Evolutionary conservation across 371 early-diverging fungal species (phyloP), one percentile per base, ranked within the genome.

Genomic region (Cokeromyces recurvatus): DNA sequence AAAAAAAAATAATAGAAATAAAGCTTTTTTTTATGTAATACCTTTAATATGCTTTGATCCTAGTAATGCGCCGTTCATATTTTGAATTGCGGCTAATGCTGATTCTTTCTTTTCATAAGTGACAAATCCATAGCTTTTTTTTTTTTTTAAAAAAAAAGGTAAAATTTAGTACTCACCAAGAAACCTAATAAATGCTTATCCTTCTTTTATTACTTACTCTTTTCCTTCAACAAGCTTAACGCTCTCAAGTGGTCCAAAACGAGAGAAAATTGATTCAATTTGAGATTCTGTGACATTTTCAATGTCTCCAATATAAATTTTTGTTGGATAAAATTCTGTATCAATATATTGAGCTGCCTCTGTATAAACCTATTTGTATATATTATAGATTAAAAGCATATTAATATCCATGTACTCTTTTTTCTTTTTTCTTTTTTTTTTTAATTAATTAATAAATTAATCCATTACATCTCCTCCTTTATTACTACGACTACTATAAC

Each of bases 171-270:
- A n/a, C n/a, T n/a, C n/a, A n/a, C n/a, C n/a, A n/a, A 12, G 12
- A 25, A n/a, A 8, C 10, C 2, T 2, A n/a, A 41, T 29, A 11
- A 29, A 29, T 29, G 29, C 29, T 29, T 29, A 29, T 4, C 35
- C 5, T 34, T 15, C 4, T 9, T 15, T 9, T n/a, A 11, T 3
- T 5, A 48, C 61, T 44, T 55, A 75, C 76, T 77, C 77, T 59
- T 79, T 79, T 43, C 77, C 77, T 43, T 77, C 80, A 6, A 77
- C 80, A 61, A 77, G 54, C 37, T 68, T 73, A 24, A 79, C 65
- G 27, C 71, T 67, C 7, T 70, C 68, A 44, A 79, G 61, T 14
- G 62, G 58, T 0, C 80, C 80, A 57, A 71, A 79, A 2, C 74
- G 75, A n/a, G 62, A 54, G 49, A 79, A 79, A 10, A 62, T 49